Evolutionary conservation across 2,329 filamentous ascomycete genomes (phyloP), one percentile per base, ranked within the genome.

Genomic region (Coniochaeta hoffmannii): DNA sequence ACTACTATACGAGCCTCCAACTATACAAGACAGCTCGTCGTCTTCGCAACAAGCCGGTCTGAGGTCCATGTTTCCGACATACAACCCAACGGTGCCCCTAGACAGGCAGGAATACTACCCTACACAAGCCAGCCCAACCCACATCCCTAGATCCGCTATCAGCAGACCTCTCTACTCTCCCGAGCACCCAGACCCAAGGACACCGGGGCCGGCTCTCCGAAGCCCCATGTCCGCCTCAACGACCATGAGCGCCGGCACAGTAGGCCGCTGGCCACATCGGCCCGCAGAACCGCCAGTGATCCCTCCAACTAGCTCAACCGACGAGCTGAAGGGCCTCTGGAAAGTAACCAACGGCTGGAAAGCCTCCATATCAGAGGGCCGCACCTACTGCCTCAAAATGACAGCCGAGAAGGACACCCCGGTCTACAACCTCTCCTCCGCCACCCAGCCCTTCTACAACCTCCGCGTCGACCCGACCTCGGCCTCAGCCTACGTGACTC

Each of bases 11-110:
- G 50, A 57, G 22, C 53, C 58, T 53, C 58, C 55, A 51, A 34
- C 30, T 8, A 30, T 31, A 24, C 46, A 30, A 17, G 46, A 50
- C 32, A 26, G 26, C 7, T 55, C 57, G 15, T 56, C 59, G 3
- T 57, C 64, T 14, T 58, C 59, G 26, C 44, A 53, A 63, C 53
- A 51, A 34, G 75, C 30, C 6, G 72, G 78, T 0, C 77, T 88
- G 62, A 79, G 81, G 31, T 91, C 88, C 24, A 90, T 92, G 63
- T 92, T 92, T 63, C 88, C 88, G 8, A 78, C 80, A 30, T 91
- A 90, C 65, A 85, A 92, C 63, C 85, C 83, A 3, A 79, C 78
- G 1, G 66, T 89, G 24, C 76, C 87, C 5, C 77, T 90, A 3
- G 76, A 83, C 55, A 81, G 83, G 56, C 88, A 92, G 64, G 71